Conservation (phyloP, 2,329 filamentous ascomycete species). For the Ophiostoma pallidulum region DNA sequence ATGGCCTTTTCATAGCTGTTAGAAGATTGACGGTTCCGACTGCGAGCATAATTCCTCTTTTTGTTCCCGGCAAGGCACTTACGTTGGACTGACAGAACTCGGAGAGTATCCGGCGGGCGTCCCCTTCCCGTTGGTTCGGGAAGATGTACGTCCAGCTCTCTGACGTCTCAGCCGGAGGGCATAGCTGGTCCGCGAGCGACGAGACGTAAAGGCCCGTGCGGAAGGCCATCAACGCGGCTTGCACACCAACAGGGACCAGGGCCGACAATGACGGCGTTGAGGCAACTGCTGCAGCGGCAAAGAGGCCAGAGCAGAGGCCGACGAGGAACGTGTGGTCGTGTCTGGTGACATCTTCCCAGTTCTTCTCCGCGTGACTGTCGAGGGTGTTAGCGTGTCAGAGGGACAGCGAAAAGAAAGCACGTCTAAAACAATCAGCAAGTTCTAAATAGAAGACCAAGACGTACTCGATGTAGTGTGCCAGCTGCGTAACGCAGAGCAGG, state of each 20-base stretch:
- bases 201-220: constrained; percentile 50
- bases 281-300: constrained; percentile 59
- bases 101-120: constrained; percentile 40
- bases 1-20: constrained; percentile 27
- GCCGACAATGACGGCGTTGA: constrained; percentile 52
- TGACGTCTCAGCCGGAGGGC: constrained; percentile 31
- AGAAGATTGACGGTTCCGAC: too few species aligned
- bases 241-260: constrained; percentile 52
- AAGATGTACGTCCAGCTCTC: constrained; percentile 60
- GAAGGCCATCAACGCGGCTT: constrained; percentile 58
- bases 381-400: constrained; percentile 21
- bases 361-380: constrained; percentile 41
- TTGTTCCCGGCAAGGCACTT: too few species aligned
- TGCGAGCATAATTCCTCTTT: too few species aligned
- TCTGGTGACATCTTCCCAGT: constrained; percentile 43
- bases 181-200: constrained; percentile 37
- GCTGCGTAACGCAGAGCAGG: constrained; percentile 53
- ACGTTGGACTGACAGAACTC: constrained; percentile 50
- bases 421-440: too few species aligned
- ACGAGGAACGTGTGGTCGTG: constrained; percentile 45
- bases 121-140: constrained; percentile 42
- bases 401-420: constrained; percentile 5
- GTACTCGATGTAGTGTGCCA: constrained; percentile 61
- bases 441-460: constrained; percentile 22
- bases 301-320: constrained; percentile 59